Evolutionary conservation across 495 filamentous ascomycete genomes (phyloP).

Genomic region (Aspergillus sclerotiicarbonarius): DNA sequence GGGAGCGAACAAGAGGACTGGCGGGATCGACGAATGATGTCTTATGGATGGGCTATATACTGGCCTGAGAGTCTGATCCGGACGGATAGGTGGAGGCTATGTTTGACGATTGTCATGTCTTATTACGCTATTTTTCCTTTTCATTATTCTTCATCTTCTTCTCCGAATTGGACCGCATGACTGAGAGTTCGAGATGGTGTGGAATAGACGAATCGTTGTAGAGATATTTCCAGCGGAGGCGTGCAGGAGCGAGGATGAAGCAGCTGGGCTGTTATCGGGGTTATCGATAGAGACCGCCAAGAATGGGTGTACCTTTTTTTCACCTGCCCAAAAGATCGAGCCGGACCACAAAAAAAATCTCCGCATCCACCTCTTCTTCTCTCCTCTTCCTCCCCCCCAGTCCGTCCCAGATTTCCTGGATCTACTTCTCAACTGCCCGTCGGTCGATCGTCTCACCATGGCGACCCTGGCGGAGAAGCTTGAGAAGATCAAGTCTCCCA

Average conservation of each 20-base stretch:
- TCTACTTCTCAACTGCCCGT: conserved; percentile 23
- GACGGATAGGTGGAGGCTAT: conserved; percentile 9
- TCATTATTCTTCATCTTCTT: neutral
- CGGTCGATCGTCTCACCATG: conserved; percentile 39
- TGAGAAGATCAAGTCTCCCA: conserved; percentile 93
- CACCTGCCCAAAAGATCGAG: conserved; percentile 19
- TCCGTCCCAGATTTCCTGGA: conserved; percentile 12
- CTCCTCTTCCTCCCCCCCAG: conserved; percentile 29
- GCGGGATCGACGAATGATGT: neutral
- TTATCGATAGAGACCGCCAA: conserved; percentile 34
- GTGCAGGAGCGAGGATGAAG: too few species aligned
- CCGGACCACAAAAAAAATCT: conserved; percentile 31
- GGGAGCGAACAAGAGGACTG: neutral
- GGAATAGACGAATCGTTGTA: too few species aligned
- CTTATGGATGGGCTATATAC: neutral
- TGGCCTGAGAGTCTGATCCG: conserved; percentile 2
- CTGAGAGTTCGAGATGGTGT: neutral
- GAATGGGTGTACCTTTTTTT: conserved; percentile 37
- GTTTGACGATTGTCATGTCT: conserved; percentile 24
- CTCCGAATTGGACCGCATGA: neutral
- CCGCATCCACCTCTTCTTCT: conserved; percentile 27
- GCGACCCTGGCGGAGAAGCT: conserved; percentile 87
- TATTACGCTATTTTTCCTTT: conserved; percentile 15
- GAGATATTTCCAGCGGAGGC: too few species aligned
- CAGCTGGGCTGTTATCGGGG: neutral